phyloP scores from a whole-genome alignment of 2,329 filamentous ascomycete species.

The Apiospora pterosperma region DNA sequence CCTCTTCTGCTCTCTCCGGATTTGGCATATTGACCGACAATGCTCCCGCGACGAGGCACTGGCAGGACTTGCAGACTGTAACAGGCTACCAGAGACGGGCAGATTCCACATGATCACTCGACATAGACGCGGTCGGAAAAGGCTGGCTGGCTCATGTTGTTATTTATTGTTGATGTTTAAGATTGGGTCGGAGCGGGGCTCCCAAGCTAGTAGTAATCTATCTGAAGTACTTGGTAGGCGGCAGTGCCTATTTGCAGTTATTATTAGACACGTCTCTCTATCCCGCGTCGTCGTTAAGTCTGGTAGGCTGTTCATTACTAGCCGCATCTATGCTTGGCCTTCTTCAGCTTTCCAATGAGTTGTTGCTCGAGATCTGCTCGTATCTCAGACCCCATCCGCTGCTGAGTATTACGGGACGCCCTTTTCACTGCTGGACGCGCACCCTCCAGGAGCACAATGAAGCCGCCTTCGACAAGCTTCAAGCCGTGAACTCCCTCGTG shows the following conservation, averaged over 20 bases:
- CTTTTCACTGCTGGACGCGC: background rate
- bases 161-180: background rate
- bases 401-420: background rate
- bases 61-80: no score
- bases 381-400: background rate
- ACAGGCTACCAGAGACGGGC: background rate
- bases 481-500: background rate
- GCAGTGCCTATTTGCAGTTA: background rate
- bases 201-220: background rate
- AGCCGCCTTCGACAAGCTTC: background rate
- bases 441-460: background rate
- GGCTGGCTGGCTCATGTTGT: background rate
- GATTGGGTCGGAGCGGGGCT: background rate
- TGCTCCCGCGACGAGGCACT: no score
- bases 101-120: background rate
- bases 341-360: background rate
- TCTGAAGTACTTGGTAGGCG: no score
- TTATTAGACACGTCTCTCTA: background rate
- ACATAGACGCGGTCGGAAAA: background rate
- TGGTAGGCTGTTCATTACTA: background rate
- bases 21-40: no score
- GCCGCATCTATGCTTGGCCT: background rate
- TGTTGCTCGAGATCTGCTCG: background rate
- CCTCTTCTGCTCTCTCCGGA: no score
- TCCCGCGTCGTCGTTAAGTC: no score